phyloP scores from a whole-genome alignment of 306 rosid genomes.

The Purshia tridentata region DNA sequence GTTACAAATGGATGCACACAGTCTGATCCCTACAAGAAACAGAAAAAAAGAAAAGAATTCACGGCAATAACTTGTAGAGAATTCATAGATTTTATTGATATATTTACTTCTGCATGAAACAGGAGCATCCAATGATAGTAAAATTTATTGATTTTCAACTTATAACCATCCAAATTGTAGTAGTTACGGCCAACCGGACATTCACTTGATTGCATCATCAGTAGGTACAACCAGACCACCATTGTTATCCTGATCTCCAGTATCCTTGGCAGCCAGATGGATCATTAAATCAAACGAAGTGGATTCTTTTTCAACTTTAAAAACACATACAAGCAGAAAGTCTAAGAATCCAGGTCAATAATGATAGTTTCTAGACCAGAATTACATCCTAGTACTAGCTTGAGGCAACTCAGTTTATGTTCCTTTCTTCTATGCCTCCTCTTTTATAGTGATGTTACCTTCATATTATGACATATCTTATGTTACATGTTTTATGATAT shows the following conservation, averaged over 20 bases:
- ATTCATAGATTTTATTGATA: background rate
- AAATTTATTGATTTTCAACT: background rate
- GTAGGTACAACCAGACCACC: slow-evolving; percentile 3
- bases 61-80: background rate
- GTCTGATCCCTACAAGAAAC: slow-evolving; percentile 73
- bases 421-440: background rate
- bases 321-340: background rate
- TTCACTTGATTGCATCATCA: background rate
- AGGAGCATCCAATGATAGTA: background rate
- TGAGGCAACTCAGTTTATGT: background rate
- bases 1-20: slow-evolving; percentile 82
- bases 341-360: background rate
- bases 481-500: background rate
- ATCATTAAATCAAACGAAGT: background rate
- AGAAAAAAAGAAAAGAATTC: background rate
- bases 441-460: background rate
- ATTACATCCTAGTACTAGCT: background rate
- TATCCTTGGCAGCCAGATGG: background rate
- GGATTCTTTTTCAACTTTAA: background rate
- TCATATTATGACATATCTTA: background rate
- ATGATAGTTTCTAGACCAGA: background rate
- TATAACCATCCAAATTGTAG: background rate
- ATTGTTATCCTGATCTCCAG: background rate
- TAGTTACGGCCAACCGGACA: background rate
- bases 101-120: too few species aligned